Evolutionary conservation across 176 grass and related monocot genomes (phyloP), one percentile per base, ranked within the genome.

Genomic region (Paspalum notatum): DNA sequence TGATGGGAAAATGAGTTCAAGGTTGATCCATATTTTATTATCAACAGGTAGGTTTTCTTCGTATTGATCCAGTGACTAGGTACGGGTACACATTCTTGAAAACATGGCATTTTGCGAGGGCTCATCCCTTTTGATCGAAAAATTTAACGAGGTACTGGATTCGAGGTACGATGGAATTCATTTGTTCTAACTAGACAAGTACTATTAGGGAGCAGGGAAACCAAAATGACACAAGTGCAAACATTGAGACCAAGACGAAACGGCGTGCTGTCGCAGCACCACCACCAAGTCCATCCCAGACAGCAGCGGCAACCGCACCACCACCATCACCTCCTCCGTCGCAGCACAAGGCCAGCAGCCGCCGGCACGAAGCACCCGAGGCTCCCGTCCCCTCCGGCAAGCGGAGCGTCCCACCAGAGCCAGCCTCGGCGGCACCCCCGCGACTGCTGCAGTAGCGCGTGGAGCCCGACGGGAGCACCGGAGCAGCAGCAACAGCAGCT

Each of bases 201-300:
- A 24, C n/a, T n/a, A n/a, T n/a, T n/a, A n/a, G n/a, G n/a, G n/a
- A n/a, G n/a, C n/a, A n/a, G n/a, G n/a, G n/a, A n/a, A n/a, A n/a
- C n/a, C n/a, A n/a, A n/a, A n/a, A n/a, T n/a, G n/a, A n/a, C n/a
- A 49, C 80, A 32, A 60, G n/a, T 74, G 60, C 68, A 68, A 45
- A 53, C 52, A 80, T 68, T 62, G 21, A 89, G 59, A 69, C 86
- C 13, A 61, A 84, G 86, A 84, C 75, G 69, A 45, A 88, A 79
- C 80, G 68, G 68, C 73, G 75, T 57, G 84, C 86, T 59, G 61
- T 75, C 66, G 61, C 75, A 53, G 32, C 74, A 49, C 20, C 74
- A 73, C 47, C 61, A 66, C 76, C 71, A 25, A 66, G 43, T 68
- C 82, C 54, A 74, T 70, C 87, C 87, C 58, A 77, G n/a, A 80